These are phyloP conservation scores for Alternaria consortialis DNA, from an alignment of 2,329 filamentous ascomycete genomes.

Conservation along the genomic window DNA sequence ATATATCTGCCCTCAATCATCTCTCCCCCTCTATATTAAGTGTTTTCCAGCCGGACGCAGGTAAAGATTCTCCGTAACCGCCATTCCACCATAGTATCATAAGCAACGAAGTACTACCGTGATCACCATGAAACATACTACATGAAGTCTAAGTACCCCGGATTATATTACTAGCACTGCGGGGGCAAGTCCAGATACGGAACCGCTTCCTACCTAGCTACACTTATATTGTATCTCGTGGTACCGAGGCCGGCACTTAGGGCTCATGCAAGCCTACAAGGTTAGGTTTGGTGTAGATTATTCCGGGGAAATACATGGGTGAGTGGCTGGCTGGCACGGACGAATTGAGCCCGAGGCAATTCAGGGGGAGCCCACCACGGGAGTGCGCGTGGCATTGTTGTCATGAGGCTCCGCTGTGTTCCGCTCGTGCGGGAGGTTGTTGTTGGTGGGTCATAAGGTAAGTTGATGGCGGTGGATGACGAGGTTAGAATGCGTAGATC, in stretches of 20 bases:
- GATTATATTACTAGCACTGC: neutral
- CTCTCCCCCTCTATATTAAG: neutral
- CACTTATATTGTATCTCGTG: neutral
- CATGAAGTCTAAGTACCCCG: conserved; percentile 8
- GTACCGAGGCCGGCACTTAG: conserved; percentile 1
- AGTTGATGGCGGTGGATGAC: neutral
- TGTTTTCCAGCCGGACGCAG: neutral
- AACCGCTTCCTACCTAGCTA: neutral
- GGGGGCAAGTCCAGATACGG: neutral
- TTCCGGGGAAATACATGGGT: neutral
- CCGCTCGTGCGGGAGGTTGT: neutral
- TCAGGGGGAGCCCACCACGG: neutral
- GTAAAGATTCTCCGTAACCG: neutral
- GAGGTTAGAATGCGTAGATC: neutral
- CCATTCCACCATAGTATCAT: neutral
- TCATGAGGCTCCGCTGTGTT: neutral
- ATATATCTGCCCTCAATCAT: neutral
- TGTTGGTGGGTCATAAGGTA: neutral
- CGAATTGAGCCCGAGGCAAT: neutral
- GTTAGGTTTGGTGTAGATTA: neutral
- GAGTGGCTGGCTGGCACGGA: neutral
- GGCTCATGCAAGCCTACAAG: neutral
- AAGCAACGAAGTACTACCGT: conserved; percentile 1
- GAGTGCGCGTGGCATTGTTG: neutral
- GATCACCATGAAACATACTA: conserved; percentile 8